Evolutionary conservation across 1,284 basidiomycete species (phyloP), one percentile per base, ranked within the genome.

Genomic region (Naganishia liquefaciens): DNA sequence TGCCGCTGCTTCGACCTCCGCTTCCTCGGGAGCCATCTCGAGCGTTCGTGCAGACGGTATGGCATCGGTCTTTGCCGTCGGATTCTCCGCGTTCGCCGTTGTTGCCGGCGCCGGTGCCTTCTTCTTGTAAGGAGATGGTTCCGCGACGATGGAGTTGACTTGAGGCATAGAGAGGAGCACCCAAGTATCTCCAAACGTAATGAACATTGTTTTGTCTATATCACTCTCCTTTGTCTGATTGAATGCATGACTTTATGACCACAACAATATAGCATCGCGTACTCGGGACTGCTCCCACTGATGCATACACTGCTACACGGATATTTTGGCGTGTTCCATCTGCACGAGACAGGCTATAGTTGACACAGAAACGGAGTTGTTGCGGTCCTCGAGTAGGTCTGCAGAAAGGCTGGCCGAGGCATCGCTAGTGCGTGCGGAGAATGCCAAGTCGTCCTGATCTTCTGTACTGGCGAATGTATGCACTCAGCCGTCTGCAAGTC

Each of bases 91-190:
- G 30, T 65, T 72, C 44, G 72, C 74, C 27, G 33, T 73, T 49
- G 21, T 75, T 40, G 72, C 71, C 43, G 75, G 73, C 55, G 75
- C 71, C 51, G 74, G 73, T 65, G 72, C 73, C 39, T 52, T 78
- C 68, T 44, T 74, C 17, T 69, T 76, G 54, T 77, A 76, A 73
- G n/a, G 46, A 50, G 65, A 44, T n/a, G 23, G 6, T 42, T n/a
- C 5, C 30, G 30, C 3, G 11, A 23, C 7, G 37, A 54, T 25
- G 40, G 5, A 43, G 28, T n/a, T 9, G 33, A 37, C 33, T 5
- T 37, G 33, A 37, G 33, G 33, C 33, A 37, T 37, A 37, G 30
- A 47, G 11, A 30, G 30, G 5, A 47, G 13, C 23, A 19, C n/a
- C n/a, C n/a, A 47, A 11, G 11, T n/a, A 28, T 28, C 44, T 23